A percentile compares a stretch with the other conserved stretches of the same genome.
Evolutionary conservation across 306 rosid species (phyloP).

Genomic region (Casuarina cunninghamiana): DNA sequence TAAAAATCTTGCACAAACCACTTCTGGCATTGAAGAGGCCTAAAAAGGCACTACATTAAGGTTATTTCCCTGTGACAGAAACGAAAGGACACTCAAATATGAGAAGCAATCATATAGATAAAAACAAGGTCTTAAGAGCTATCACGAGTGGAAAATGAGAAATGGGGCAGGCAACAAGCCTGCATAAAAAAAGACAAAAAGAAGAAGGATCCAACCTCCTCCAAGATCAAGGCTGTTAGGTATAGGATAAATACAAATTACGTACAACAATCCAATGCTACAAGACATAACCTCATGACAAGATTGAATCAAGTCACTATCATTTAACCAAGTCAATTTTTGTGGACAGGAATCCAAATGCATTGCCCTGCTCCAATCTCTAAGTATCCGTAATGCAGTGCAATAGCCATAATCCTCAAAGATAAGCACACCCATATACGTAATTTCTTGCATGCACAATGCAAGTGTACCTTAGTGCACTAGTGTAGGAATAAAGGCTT

Average conservation of each 20-base stretch:
- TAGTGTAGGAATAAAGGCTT: neutral
- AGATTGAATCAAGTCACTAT: neutral
- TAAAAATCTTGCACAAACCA: slow-evolving; percentile 15
- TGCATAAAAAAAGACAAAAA: neutral
- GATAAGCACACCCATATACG: neutral
- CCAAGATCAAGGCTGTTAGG: neutral
- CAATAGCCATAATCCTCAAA: neutral
- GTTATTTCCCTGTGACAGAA: slow-evolving; percentile 8
- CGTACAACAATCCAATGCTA: neutral
- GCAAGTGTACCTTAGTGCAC: neutral
- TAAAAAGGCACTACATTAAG: slow-evolving; percentile 4
- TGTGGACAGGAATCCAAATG: neutral
- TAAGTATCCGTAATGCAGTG: neutral
- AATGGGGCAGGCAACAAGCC: neutral
- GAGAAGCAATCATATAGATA: slow-evolving; percentile 4
- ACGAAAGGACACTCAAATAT: slow-evolving; percentile 18
- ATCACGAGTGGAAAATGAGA: neutral
- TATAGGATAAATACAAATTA: neutral
- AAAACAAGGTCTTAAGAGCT: neutral
- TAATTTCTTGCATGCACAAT: neutral
- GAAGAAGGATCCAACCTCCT: neutral
- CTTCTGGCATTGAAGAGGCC: slow-evolving; percentile 10
- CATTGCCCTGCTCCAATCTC: neutral
- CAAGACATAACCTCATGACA: neutral
- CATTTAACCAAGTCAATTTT: neutral